Evolutionary conservation across 2,329 filamentous ascomycete genomes (phyloP).

Genomic region (Boeremia exigua): DNA sequence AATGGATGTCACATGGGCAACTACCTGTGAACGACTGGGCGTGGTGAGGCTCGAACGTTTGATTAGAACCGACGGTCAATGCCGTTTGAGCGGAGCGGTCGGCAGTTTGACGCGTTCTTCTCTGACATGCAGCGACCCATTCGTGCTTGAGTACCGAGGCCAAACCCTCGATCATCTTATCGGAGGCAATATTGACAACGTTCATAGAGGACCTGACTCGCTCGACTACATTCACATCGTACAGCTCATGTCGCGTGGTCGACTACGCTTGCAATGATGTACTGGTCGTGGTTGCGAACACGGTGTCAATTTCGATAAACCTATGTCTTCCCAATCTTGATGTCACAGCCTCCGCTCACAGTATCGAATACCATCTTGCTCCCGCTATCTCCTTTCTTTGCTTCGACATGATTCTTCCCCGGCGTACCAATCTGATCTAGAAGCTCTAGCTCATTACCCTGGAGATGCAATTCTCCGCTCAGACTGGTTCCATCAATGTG

Average conservation of each 20-base stretch:
- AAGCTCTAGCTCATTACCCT: conserved; percentile 47
- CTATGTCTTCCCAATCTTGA: conserved; percentile 35
- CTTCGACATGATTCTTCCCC: conserved; percentile 44
- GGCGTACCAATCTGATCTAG: conserved; percentile 35
- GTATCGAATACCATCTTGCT: conserved; percentile 45
- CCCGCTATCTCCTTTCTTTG: conserved; percentile 48
- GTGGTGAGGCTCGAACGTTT: background rate
- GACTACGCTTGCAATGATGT: background rate
- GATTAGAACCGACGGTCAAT: background rate
- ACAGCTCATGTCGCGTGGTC: background rate
- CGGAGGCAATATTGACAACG: background rate
- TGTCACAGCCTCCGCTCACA: conserved; percentile 40
- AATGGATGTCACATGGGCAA: conserved; percentile 1
- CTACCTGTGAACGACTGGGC: conserved; percentile 7
- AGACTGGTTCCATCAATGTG: conserved; percentile 45
- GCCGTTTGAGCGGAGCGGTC: background rate
- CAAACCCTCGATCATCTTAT: background rate
- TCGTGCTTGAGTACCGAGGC: background rate
- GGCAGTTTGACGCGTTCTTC: background rate
- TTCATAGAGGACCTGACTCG: background rate
- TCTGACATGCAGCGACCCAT: conserved; percentile 2
- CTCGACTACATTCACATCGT: background rate
- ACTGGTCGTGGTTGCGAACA: background rate
- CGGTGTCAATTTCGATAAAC: background rate
- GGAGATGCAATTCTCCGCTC: conserved; percentile 48